Percentiles rank a stretch among this genome's conserved stretches.
phyloP scores from a whole-genome alignment of 805 yeast genomes.

The Hanseniaspora clermontiae region DNA sequence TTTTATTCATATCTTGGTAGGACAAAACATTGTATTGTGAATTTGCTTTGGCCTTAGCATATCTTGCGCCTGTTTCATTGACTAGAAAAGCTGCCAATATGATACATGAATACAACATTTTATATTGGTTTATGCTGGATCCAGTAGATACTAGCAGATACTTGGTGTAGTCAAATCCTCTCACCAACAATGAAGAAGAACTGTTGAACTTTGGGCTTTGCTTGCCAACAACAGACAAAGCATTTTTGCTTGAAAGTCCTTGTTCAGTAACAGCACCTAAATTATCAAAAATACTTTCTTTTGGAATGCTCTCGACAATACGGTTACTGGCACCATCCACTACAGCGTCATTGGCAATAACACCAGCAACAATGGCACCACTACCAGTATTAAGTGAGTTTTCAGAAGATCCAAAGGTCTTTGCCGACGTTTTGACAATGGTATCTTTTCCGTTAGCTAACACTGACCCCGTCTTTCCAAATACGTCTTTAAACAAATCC shows the following conservation, averaged over 20 bases:
- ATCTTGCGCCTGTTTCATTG: constrained; percentile 9
- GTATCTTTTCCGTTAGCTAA: not conserved
- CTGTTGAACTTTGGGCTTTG: not conserved
- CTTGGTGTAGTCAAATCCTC: not conserved
- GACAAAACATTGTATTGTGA: not conserved
- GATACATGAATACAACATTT: not conserved
- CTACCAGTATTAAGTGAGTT: not conserved
- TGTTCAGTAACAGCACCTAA: not conserved
- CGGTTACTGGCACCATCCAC: not conserved
- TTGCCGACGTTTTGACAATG: not conserved
- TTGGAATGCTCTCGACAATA: not conserved
- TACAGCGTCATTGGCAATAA: not conserved
- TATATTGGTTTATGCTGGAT: not conserved
- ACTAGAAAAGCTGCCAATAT: not conserved
- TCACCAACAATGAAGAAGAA: not conserved
- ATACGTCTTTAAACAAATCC: not conserved
- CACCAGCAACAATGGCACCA: not conserved
- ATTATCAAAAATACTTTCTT: not conserved
- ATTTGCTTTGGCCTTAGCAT: not conserved
- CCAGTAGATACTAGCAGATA: not conserved
- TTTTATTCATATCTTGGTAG: constrained; percentile 9
- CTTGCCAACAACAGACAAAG: not conserved
- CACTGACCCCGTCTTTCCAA: not conserved
- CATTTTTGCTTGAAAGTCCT: not conserved
- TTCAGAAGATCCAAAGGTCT: not conserved